These are phyloP conservation scores for Rhodotorula mucilaginosa DNA, from an alignment of 1,284 basidiomycete genomes.

Conservation along the genomic window DNA sequence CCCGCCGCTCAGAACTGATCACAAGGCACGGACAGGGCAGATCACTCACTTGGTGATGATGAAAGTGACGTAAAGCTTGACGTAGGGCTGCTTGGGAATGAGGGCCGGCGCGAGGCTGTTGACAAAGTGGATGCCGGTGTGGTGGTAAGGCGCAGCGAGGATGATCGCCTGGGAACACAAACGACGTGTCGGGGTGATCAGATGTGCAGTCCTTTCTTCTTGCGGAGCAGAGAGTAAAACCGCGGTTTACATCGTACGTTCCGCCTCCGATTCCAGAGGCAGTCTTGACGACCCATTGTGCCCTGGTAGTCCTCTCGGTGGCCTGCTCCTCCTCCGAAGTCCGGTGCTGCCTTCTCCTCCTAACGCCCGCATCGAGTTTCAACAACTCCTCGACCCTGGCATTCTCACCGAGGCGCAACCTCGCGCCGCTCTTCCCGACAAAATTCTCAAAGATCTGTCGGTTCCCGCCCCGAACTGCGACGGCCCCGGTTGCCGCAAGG, in stretches of 20 bases:
- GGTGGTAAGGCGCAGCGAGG: conserved; percentile 72
- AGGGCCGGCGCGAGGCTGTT: conserved; percentile 47
- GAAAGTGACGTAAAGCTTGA: conserved; percentile 83
- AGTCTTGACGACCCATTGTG: conserved; percentile 36
- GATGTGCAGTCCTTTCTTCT: background rate
- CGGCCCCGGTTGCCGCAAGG: conserved; percentile 70
- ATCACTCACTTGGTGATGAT: conserved; percentile 64
- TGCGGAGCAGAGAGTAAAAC: background rate
- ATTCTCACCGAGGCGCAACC: conserved; percentile 35
- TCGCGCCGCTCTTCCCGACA: conserved; percentile 62
- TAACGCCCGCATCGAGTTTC: conserved; percentile 24
- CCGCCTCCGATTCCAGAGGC: conserved; percentile 20
- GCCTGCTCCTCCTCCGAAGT: background rate
- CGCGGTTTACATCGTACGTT: conserved; percentile 29
- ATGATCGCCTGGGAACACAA: conserved; percentile 56
- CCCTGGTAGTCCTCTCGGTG: conserved; percentile 30
- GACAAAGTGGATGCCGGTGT: conserved; percentile 53
- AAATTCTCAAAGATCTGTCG: conserved; percentile 81
- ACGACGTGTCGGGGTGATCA: background rate
- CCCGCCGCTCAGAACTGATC: too few species aligned
- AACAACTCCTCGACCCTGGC: conserved; percentile 60
- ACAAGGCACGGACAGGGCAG: background rate
- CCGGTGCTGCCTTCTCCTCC: too few species aligned
- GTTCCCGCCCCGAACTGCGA: conserved; percentile 74
- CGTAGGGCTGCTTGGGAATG: conserved; percentile 69